Evolutionary conservation across 768 basidiomycete genomes (phyloP), one percentile per base, ranked within the genome.

Genomic region (Hydnomerulius pinastri): DNA sequence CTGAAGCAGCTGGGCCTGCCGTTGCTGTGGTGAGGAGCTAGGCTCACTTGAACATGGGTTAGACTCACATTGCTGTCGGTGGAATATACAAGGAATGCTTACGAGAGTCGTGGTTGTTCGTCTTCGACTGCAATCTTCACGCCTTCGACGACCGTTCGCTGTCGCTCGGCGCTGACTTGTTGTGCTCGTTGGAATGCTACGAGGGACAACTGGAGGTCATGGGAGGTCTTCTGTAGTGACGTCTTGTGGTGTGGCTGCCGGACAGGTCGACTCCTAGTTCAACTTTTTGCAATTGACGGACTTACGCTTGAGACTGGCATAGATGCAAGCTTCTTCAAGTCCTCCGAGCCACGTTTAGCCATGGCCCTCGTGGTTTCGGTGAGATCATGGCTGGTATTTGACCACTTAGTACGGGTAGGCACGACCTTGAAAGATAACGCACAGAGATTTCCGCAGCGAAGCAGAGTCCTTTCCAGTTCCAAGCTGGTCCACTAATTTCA

Each of bases 401-500:
- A 50, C 41, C 18, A 32, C 35, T 57, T 11, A 53, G 49, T 43
- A 41, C 50, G 36, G 4, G 33, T 39, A 39, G 21, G 27, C n/a
- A 21, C 27, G 50, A 5, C 20, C 20, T 25, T 23, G 15, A 21
- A 32, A 17, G 13, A 12, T 32, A 25, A 78, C 92, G 55, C 62
- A 96, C 95, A 98, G 72, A 44, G 83, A 87, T 69, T 89, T 92
- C 59, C 96, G 78, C 46, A 98, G 71, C 2, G 75, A 68, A 1
- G 86, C 82, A 15, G 87, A 91, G 67, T 98, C 95, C 61, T 84
- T 83, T 27, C 73, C 73, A 0, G 88, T 92, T 4, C 96, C 96
- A 1, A 99, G 80, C 68, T 95, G 90, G 64, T 98, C 94, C n/a
- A 98, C 92, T n/a, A 94, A 79, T 71, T 91, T 92, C 60, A 92